Evolutionary conservation across 345 rosid species (phyloP), one percentile per base, ranked within the genome.

Genomic region (Moricandia moricandioides): DNA sequence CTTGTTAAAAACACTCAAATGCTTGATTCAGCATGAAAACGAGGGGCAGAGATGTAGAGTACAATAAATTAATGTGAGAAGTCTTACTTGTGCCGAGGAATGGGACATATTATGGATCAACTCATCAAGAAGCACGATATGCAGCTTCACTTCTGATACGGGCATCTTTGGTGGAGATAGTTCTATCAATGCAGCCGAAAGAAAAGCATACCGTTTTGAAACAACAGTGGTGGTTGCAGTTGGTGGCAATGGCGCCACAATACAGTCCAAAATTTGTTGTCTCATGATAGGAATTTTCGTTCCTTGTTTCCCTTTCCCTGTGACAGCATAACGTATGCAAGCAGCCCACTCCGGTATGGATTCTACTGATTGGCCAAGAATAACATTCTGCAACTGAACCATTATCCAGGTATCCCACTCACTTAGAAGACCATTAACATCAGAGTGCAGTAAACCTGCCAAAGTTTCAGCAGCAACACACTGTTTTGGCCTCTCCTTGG

Each of bases 381-480:
- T 83, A 51, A 95, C 85, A 68, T 79, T 87, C 90, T 88, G 91
- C 83, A 95, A 80, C 83, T 88, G 96, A 72, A 60, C 78, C 91
- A 79, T 88, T 84, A 95, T 85, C 99, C 99, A 95, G 84, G 82
- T 84, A 80, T 95, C 90, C 99, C 99, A 92, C 39, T 76, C 97
- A 70, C 79, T 90, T 57, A 70, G 65, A 80, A 95, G 88, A 70
- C 97, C 99, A 71, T 86, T 78, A 17, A 95, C 84, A 84, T 95
- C 97, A 77, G 97, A 88, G 77, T 95, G 99, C 79, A 95, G 80
- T 64, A 88, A 69, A 61, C 99, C 99, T 59, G 97, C 99, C 29
- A 95, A 88, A 55, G 96, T 96, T 88, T 95, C 97, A 68, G 97
- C 93, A 65, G 97, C 99, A 83, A 92, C 99, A 72, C 99, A 95